Conservation (phyloP, 1,139 yeast genomes). For the Debaryomyces fabryi region DNA sequence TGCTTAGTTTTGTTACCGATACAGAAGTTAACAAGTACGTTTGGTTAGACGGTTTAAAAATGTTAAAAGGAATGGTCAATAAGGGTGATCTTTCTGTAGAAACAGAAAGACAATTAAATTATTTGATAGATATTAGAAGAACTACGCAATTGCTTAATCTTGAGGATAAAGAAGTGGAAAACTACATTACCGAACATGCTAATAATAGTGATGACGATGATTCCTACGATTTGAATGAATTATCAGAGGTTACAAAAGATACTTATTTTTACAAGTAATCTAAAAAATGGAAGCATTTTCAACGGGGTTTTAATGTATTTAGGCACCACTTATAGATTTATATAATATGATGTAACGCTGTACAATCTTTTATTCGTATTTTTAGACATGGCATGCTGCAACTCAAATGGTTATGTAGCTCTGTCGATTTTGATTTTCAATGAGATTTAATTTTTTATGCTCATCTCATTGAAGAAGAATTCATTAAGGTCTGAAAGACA, state of each 20-base stretch:
- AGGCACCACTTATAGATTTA: not conserved
- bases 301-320: not conserved
- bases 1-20: constrained; percentile 68
- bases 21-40: constrained; percentile 69
- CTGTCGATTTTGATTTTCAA: constrained; percentile 2
- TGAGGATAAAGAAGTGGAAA: constrained; percentile 24
- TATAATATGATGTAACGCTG: not conserved
- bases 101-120: constrained; percentile 59
- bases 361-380: too few species aligned
- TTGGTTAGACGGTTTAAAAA: constrained; percentile 80
- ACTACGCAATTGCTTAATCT: constrained; percentile 67
- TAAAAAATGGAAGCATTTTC: not conserved
- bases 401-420: constrained; percentile 9
- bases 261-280: constrained; percentile 42
- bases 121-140: constrained; percentile 60
- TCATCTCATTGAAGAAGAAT: constrained; percentile 11
- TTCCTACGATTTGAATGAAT: constrained; percentile 44
- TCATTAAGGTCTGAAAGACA: not conserved
- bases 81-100: constrained; percentile 53
- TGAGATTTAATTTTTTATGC: constrained; percentile 11
- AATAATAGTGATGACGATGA: constrained; percentile 38
- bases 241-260: constrained; percentile 41
- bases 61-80: constrained; percentile 48
- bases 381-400: too few species aligned
- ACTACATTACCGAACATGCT: constrained; percentile 13